phyloP scores from a whole-genome alignment of 805 yeast genomes.

The Spathaspora gorwiae region DNA sequence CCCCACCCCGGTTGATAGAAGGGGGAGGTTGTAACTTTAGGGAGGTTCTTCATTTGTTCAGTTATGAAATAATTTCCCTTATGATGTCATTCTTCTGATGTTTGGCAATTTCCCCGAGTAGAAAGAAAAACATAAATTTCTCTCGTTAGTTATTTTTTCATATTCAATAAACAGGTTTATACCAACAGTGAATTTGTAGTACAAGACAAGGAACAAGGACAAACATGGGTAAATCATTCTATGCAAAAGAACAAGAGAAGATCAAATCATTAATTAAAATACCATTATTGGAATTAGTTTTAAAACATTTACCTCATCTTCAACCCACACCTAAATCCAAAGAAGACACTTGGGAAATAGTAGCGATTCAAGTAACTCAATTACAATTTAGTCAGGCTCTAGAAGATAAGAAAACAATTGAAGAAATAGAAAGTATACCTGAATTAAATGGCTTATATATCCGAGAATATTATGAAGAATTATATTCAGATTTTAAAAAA shows the following conservation, averaged over 20 bases:
- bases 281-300: slow-evolving; percentile 24
- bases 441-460: slow-evolving; percentile 23
- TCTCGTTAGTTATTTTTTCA: no score
- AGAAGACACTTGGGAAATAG: slow-evolving; percentile 30
- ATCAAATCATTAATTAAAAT: slow-evolving; percentile 18
- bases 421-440: slow-evolving; percentile 18
- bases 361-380: slow-evolving; percentile 29
- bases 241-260: slow-evolving; percentile 19
- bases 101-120: no score
- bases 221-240: slow-evolving; percentile 18
- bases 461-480: slow-evolving; percentile 15
- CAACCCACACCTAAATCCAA: slow-evolving; percentile 19
- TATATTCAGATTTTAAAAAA: slow-evolving; percentile 12
- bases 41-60: no score
- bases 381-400: slow-evolving; percentile 12
- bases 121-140: no score
- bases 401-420: slow-evolving; percentile 4
- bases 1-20: no score
- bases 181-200: no score
- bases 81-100: no score
- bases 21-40: no score
- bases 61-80: no score
- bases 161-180: no score
- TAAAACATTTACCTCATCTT: slow-evolving; percentile 28
- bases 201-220: not conserved